Percentiles rank a stretch among this genome's conserved stretches.
Evolutionary conservation across 1,284 basidiomycete genomes (phyloP).

Genomic region (Fomitopsis betulina): DNA sequence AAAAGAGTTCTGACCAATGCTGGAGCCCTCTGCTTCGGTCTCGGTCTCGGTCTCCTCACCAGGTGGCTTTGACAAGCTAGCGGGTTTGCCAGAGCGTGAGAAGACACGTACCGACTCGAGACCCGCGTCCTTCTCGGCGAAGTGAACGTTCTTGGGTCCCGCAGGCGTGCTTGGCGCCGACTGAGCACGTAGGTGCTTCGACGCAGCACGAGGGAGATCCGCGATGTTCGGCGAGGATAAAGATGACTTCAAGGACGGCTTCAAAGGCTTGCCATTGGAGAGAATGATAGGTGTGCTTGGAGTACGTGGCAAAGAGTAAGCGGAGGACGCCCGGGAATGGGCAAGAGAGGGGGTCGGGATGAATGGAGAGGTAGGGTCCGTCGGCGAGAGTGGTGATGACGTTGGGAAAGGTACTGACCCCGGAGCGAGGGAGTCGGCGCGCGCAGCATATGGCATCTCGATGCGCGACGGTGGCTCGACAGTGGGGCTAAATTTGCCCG

Average conservation of each 20-base stretch:
- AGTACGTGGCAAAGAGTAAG: slow-evolving; percentile 23
- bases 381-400: slow-evolving; percentile 22
- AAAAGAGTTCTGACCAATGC: slow-evolving; percentile 12
- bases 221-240: slow-evolving; percentile 49
- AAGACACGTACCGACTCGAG: slow-evolving; percentile 86
- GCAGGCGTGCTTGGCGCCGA: slow-evolving; percentile 71
- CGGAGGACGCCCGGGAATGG: slow-evolving; percentile 9
- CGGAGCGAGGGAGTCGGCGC: slow-evolving; percentile 2
- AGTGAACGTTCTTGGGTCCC: slow-evolving; percentile 86
- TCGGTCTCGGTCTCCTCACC: slow-evolving; percentile 80
- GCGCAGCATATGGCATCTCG: slow-evolving; percentile 20
- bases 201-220: slow-evolving; percentile 39
- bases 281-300: slow-evolving; percentile 45
- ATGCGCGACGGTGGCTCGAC: slow-evolving; percentile 21
- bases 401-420: slow-evolving; percentile 33
- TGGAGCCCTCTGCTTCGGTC: slow-evolving; percentile 53
- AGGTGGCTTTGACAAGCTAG: slow-evolving; percentile 54
- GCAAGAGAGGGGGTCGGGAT: slow-evolving; percentile 12
- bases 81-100: slow-evolving; percentile 76
- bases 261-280: slow-evolving; percentile 87
- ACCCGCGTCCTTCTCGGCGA: slow-evolving; percentile 60
- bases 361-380: slow-evolving; percentile 15
- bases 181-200: slow-evolving; percentile 43
- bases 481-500: slow-evolving; percentile 30
- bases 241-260: slow-evolving; percentile 80